Base-by-base conservation (phyloP, 2,329 filamentous ascomycete genomes). In the Arthrobotrys megalospora region DNA sequence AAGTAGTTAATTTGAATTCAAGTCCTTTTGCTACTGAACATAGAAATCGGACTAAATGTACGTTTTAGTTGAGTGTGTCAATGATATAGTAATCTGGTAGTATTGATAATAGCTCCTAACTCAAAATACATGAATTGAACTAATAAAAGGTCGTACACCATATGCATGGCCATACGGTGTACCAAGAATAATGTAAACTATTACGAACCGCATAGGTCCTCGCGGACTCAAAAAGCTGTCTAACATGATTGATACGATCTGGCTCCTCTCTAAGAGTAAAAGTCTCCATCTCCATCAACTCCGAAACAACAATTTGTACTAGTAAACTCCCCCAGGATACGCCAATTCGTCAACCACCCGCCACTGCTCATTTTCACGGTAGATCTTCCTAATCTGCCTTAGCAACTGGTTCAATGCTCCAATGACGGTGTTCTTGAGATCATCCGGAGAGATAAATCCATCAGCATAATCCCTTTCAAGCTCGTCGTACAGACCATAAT, bases 371-470 rank as follows among this genome's bases (percentile, higher is more conserved):
- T 34, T 67, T 21, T 53, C 43, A 0, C 21, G 43, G 24, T 66
- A 77, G 3, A 53, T 62, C 0, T 55, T 14, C 19, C 60, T 45
- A 14, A 77, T 71, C 1, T 36, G 66, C 6, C 43, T 3, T 19
- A 77, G 12, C 10, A 77, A 7, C 41, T 53, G 14, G 16, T 71
- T 62, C 34, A 77, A 32, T 1, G 36, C 38, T 0, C 19, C 14
- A 7, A 66, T 70, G 6, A 77, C 73, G 6, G 43, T 12, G 21
- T 24, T 43, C 34, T 71, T 77, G 4, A 77, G 47, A 8, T 70
- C 66, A 12, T 34, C 34, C 6, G 66, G 60, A 0, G 52, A 52
- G 7, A 77, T 52, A 5, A 36, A 16, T 6, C 66, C 66, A 36
- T 21, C 38, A 8, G 58, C 34, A n/a, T 50, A 77, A 32, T 71